phyloP scores from a whole-genome alignment of 73 alveolate genomes.

The Durusdinium trenchii region DNA sequence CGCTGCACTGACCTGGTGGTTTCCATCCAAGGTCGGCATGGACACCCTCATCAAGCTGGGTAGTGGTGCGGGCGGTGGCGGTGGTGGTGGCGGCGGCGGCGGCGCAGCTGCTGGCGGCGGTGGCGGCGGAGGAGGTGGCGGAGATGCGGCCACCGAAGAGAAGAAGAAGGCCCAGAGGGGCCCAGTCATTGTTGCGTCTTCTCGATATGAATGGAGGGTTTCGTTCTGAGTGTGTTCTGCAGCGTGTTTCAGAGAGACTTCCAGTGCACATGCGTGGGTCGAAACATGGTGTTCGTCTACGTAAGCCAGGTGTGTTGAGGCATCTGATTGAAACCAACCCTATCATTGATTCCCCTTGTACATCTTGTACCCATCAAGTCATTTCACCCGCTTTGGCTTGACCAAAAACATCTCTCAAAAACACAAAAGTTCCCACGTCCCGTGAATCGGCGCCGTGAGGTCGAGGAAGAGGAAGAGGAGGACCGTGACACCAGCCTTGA shows the following conservation, averaged over 20 bases:
- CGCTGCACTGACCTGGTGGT: not conserved
- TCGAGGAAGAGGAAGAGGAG: slow-evolving; percentile 55
- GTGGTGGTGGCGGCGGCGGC: slow-evolving; percentile 84
- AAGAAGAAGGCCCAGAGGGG: slow-evolving; percentile 39
- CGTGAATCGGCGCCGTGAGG: too few relatives aligned
- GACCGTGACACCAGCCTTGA: not conserved
- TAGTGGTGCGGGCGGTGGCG: slow-evolving; percentile 88
- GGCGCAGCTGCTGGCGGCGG: slow-evolving; percentile 68
- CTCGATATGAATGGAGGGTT: not conserved
- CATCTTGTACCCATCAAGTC: too few relatives aligned
- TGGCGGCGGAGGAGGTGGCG: slow-evolving; percentile 38
- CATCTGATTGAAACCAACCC: too few relatives aligned
- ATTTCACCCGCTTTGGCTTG: too few relatives aligned
- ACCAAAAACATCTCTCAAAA: not conserved
- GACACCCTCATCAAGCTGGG: slow-evolving; percentile 93
- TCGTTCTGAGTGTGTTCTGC: too few relatives aligned
- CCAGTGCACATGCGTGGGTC: too few relatives aligned
- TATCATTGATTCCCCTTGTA: too few relatives aligned
- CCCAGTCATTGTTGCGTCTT: not conserved
- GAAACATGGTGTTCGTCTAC: too few relatives aligned
- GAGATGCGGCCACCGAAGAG: slow-evolving; percentile 61
- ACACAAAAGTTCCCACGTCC: not conserved
- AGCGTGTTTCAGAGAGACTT: too few relatives aligned
- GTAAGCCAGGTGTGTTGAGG: too few relatives aligned
- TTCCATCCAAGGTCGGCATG: slow-evolving; percentile 95